Base-by-base conservation (phyloP, 1,284 basidiomycete genomes). In the Crucibulum parvulum region DNA sequence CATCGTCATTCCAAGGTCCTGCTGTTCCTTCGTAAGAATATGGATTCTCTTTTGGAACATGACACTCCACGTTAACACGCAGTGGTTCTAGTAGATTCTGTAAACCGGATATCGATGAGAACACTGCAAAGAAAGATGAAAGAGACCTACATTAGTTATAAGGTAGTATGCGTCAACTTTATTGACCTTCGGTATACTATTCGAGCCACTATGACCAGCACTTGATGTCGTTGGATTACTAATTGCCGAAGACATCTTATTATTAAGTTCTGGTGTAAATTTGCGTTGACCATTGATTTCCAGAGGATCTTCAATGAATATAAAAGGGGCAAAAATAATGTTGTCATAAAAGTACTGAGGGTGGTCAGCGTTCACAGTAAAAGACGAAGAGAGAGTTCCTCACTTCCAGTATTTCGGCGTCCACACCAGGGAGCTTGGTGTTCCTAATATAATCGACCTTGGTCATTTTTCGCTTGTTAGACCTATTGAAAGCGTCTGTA, bases 391-490 rank as follows among this genome's bases (percentile, higher is more conserved):
- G 10, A 35, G 6, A 15, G 13, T 51, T 24, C 65, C 83, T 74
- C 73, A 96, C 95, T 72, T 97, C 95, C 58, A 99, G 83, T 37
- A 98, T 87, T 68, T 96, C 90, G 4, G 88, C 84, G 15, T 88
- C 82, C 16, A 98, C 87, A 10, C 95, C 95, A n/a, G 95, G 92
- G 62, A 97, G 84, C 55, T 87, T 83, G 0, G 96, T 96, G 70
- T 98, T 98, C 78, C 89, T 93, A 64, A 98, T 83, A 71, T 98
- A 98, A 70, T 97, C 96, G 2, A 87, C 82, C 73, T 96, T 98
- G 37, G 92, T 90, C 98, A 99, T 99, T 80, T 99, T 99, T 63
- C 91, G 90, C 78, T 95, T 98, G 78, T 98, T 99, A 66, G 94
- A 95, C 77, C 92, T 94, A 79, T 99, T 99, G 83, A 99, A 99